Base-by-base conservation (phyloP, 257 asterid species). In the Buddleja alternifolia region DNA sequence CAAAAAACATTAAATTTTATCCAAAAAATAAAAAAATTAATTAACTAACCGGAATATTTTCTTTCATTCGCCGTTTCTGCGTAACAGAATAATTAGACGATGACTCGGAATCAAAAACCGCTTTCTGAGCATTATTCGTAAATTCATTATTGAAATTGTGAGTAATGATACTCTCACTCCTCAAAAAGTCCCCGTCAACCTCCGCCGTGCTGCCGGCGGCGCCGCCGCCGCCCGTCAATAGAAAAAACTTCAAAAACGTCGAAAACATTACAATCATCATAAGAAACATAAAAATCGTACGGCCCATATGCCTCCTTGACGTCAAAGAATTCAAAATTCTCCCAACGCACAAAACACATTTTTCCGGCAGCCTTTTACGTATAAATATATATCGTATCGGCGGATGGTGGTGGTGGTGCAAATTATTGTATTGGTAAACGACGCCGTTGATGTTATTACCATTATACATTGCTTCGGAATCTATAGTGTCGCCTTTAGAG, bases 231-330 rank as follows among this genome's bases (percentile, higher is more conserved):
- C 74, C 78, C 40, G 52, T 16, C 75, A 81, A n/a, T 16, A 78
- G 41, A 1, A 87, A 81, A 37, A 86, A 80, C 73, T 76, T 90
- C 8, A 85, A 5, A 57, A 83, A 80, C 15, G 83, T 86, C 14
- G 95, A 86, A 10, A 82, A 76, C 69, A 76, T 74, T 56, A 77
- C 63, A 74, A 86, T 44, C 52, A 64, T 29, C 74, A 90, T 2
- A 1, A 90, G 78, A 67, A 90, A 52, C 39, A 66, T 65, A 8
- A 88, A 29, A n/a, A 88, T 58, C 24, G 80, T 62, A 4, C 95
- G 85, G 15, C 75, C 85, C 77, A 80, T 60, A 57, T 90, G 85
- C 82, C 72, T 86, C 80, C 87, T 81, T n/a, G 80, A 81, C 24
- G 72, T 80, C 78, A 83, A 52, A 40, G 71, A 75, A 63, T 78